Evolutionary conservation across 768 basidiomycete species (phyloP).

Genomic region (Pisolithus microcarpus): DNA sequence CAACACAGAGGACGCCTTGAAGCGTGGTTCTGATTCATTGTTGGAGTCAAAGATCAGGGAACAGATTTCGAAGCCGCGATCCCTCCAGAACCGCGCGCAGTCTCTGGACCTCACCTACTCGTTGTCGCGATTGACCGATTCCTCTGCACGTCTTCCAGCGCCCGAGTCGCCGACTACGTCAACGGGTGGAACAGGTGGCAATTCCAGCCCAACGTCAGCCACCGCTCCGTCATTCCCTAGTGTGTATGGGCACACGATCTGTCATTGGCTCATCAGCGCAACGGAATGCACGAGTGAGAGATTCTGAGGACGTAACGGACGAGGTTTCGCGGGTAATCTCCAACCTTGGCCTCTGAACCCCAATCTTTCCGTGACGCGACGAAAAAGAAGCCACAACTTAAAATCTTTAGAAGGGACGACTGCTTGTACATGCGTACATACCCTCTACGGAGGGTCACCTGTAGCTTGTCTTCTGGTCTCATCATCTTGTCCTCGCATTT

Average conservation of each 20-base stretch:
- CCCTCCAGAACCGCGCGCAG: constrained; percentile 80
- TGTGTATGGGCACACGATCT: constrained; percentile 66
- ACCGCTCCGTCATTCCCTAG: constrained; percentile 81
- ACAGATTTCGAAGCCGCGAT: constrained; percentile 66
- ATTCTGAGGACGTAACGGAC: constrained; percentile 50
- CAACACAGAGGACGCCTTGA: constrained; percentile 67
- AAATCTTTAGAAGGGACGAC: constrained; percentile 4
- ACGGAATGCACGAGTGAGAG: constrained; percentile 32
- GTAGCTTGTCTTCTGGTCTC: background rate
- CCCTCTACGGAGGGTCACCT: background rate
- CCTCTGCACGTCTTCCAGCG: constrained; percentile 50
- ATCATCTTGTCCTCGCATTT: background rate
- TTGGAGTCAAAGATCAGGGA: constrained; percentile 81
- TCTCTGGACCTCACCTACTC: constrained; percentile 84
- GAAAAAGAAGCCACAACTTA: background rate
- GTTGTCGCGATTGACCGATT: constrained; percentile 73
- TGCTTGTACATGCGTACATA: background rate
- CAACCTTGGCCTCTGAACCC: constrained; percentile 54
- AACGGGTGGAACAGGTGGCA: constrained; percentile 59
- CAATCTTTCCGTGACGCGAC: constrained; percentile 3
- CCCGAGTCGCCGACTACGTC: constrained; percentile 81
- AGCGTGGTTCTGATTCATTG: constrained; percentile 78
- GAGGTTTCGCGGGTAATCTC: constrained; percentile 75
- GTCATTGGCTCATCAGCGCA: constrained; percentile 41
- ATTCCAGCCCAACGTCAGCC: constrained; percentile 71